phyloP scores from a whole-genome alignment of 1,284 basidiomycete species.

The Schizophyllum amplum region DNA sequence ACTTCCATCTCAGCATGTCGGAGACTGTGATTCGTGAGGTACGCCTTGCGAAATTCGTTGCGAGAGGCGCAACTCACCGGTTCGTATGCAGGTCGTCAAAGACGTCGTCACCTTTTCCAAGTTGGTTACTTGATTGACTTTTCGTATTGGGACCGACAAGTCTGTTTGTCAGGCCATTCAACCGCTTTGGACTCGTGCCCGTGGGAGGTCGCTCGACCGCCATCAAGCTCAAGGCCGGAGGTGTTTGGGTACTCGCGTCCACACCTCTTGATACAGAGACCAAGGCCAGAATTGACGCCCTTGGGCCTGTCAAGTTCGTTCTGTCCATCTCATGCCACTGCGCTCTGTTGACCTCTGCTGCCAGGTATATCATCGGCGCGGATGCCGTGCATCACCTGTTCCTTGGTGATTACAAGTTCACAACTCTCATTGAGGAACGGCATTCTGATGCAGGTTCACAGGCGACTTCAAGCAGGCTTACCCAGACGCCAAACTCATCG shows the following conservation, averaged over 20 bases:
- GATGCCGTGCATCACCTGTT: conserved; percentile 62
- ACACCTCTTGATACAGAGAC: conserved; percentile 74
- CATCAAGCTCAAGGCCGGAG: conserved; percentile 61
- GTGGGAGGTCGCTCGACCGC: conserved; percentile 82
- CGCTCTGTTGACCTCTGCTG: not conserved
- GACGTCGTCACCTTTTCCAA: conserved; percentile 70
- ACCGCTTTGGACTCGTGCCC: conserved; percentile 60
- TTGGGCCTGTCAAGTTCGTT: conserved; percentile 72
- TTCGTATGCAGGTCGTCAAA: conserved; percentile 39
- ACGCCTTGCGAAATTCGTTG: conserved; percentile 6
- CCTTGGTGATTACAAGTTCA: conserved; percentile 49
- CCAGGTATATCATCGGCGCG: conserved; percentile 59
- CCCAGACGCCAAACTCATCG: conserved; percentile 70
- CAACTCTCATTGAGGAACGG: no score
- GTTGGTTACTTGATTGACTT: conserved; percentile 25
- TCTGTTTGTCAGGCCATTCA: conserved; percentile 45
- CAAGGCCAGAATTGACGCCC: conserved; percentile 57
- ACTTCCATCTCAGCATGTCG: conserved; percentile 15
- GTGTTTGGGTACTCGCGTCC: conserved; percentile 83
- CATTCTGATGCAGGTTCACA: conserved; percentile 16
- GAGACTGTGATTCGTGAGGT: conserved; percentile 39
- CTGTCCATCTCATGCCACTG: not conserved
- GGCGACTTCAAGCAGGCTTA: conserved; percentile 70
- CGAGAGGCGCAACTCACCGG: conserved; percentile 1
- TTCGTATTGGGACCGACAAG: not conserved